These are phyloP conservation scores for Macrophomina pseudophaseolina DNA, from an alignment of 2,329 filamentous ascomycete species.

Conservation along the genomic window DNA sequence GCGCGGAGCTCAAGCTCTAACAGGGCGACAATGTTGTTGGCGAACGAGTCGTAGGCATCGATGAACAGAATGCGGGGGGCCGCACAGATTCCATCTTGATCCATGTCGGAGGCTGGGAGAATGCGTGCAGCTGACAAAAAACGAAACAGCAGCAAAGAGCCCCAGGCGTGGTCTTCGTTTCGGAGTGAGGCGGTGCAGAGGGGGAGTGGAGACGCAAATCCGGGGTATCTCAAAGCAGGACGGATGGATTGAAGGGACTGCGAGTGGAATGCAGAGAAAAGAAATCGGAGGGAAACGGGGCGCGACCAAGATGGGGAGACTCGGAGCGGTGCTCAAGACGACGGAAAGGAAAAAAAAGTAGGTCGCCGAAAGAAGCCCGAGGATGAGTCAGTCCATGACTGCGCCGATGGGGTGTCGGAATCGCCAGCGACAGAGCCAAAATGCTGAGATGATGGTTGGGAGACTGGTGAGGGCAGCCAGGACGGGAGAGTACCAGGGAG, in stretches of 20 bases:
- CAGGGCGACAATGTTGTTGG: constrained; percentile 89
- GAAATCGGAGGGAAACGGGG: background rate
- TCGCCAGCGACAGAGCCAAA: background rate
- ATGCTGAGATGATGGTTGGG: background rate
- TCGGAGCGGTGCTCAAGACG: background rate
- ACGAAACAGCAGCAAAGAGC: background rate
- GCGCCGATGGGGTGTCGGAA: background rate
- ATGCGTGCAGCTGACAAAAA: background rate
- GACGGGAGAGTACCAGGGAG: background rate
- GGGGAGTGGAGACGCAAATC: background rate
- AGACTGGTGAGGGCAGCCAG: background rate
- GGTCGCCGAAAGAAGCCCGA: constrained; percentile 13
- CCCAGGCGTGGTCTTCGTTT: background rate
- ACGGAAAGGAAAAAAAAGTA: background rate
- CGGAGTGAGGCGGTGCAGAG: background rate
- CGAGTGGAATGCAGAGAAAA: background rate
- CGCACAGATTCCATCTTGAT: constrained; percentile 8
- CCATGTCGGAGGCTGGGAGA: constrained; percentile 8
- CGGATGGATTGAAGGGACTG: background rate
- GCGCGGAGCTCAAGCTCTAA: constrained; percentile 72
- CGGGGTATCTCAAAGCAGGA: background rate
- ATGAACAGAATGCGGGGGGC: constrained; percentile 74
- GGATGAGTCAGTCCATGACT: constrained; percentile 1
- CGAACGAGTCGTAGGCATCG: constrained; percentile 96
- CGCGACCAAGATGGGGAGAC: background rate